These are phyloP conservation scores for Scutellaria minor DNA, from an alignment of 257 asterid species.

Conservation along the genomic window DNA sequence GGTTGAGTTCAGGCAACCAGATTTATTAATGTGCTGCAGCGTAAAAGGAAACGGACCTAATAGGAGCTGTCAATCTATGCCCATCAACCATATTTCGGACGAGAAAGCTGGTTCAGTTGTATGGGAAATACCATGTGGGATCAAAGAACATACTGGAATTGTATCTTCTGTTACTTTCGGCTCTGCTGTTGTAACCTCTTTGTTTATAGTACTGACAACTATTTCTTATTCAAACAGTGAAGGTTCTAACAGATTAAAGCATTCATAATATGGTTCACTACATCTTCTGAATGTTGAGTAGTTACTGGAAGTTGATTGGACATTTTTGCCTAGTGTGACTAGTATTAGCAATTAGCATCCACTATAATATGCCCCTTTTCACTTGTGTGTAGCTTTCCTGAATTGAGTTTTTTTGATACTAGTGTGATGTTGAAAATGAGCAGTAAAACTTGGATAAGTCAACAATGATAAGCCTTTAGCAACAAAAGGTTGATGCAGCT, in stretches of 20 bases:
- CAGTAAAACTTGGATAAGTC: too few species aligned
- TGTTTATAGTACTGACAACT: conserved; percentile 57
- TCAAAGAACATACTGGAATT: conserved; percentile 55
- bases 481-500: too few species aligned
- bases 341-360: too few species aligned
- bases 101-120: conserved; percentile 27
- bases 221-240: conserved; percentile 42
- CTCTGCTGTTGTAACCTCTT: conserved; percentile 60
- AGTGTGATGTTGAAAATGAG: too few species aligned
- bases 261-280: conserved; percentile 21
- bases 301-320: not conserved
- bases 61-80: conserved; percentile 45
- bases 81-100: conserved; percentile 28
- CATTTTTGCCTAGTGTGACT: too few species aligned
- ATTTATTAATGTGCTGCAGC: conserved; percentile 56
- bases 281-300: not conserved
- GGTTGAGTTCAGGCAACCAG: conserved; percentile 63
- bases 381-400: too few species aligned
- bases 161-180: conserved; percentile 68
- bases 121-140: conserved; percentile 91
- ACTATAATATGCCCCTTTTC: too few species aligned
- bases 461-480: too few species aligned
- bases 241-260: conserved; percentile 30
- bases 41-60: conserved; percentile 28
- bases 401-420: too few species aligned